A percentile compares a stretch with the other conserved stretches of the same genome.
These are phyloP conservation scores for Aureobasidium subglaciale DNA, from an alignment of 2,329 filamentous ascomycete genomes.

Conservation along the genomic window DNA sequence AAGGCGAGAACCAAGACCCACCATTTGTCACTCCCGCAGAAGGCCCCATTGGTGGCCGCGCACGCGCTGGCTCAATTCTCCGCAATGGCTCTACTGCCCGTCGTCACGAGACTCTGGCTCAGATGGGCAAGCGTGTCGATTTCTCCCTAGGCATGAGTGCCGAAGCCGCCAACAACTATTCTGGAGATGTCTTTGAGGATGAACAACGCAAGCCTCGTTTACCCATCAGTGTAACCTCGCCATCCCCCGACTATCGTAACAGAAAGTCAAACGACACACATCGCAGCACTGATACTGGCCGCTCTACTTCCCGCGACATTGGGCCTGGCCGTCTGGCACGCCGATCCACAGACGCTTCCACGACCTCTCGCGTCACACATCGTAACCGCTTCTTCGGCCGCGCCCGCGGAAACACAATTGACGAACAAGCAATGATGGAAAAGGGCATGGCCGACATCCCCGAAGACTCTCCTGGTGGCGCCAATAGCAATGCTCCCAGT, in stretches of 20 bases:
- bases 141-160: slow-evolving; percentile 63
- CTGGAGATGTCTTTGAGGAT: slow-evolving; percentile 60
- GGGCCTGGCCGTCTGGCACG: slow-evolving; percentile 24
- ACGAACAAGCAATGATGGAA: slow-evolving; percentile 28
- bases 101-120: slow-evolving; percentile 45
- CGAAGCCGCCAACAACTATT: slow-evolving; percentile 50
- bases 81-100: not conserved
- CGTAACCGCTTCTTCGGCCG: slow-evolving; percentile 58
- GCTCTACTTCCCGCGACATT: slow-evolving; percentile 23
- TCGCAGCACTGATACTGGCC: slow-evolving; percentile 21
- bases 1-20: slow-evolving; percentile 29
- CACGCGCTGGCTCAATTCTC: slow-evolving; percentile 16
- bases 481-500: too few relatives aligned
- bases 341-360: slow-evolving; percentile 23
- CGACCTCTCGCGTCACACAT: slow-evolving; percentile 40
- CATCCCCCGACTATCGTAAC: slow-evolving; percentile 25
- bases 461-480: slow-evolving; percentile 20
- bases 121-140: slow-evolving; percentile 58
- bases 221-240: slow-evolving; percentile 31
- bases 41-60: slow-evolving; percentile 17
- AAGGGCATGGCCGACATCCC: slow-evolving; percentile 32
- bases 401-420: slow-evolving; percentile 17
- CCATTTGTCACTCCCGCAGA: slow-evolving; percentile 35
- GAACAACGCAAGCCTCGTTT: slow-evolving; percentile 35
- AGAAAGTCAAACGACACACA: slow-evolving; percentile 20